Evolutionary conservation across 176 grass and related monocot genomes (phyloP).

Genomic region (Calamus simplicifolius): DNA sequence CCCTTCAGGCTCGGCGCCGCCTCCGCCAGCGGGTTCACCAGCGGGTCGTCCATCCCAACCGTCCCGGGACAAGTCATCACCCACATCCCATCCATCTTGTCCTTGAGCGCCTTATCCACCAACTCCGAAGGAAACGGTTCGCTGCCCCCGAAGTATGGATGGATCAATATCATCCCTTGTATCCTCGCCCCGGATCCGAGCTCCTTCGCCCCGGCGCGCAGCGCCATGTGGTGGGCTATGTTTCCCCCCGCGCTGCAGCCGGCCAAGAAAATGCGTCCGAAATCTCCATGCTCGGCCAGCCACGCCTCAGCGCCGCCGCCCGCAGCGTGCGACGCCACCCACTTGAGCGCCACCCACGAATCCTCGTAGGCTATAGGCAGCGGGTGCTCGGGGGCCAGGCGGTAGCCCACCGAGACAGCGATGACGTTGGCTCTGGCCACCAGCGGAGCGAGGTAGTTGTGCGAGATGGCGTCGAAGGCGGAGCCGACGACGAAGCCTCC

Average conservation of each 20-base stretch:
- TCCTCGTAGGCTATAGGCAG: too few species aligned
- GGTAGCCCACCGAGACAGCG: too few species aligned
- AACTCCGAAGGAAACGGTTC: constrained; percentile 35
- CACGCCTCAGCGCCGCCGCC: neutral
- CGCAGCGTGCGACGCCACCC: constrained; percentile 1
- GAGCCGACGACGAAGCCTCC: too few species aligned
- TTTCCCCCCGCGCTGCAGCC: neutral
- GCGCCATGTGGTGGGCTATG: constrained; percentile 5
- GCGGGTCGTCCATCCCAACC: constrained; percentile 36
- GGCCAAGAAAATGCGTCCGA: neutral
- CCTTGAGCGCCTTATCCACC: constrained; percentile 20
- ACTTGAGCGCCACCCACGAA: neutral
- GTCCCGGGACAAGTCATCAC: constrained; percentile 30
- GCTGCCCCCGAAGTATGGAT: constrained; percentile 68
- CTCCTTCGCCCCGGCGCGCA: neutral
- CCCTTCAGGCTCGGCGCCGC: constrained; percentile 27
- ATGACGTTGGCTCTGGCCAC: too few species aligned
- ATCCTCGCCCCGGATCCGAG: too few species aligned
- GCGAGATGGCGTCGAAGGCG: too few species aligned
- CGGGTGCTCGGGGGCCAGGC: too few species aligned
- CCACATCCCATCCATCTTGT: constrained; percentile 42
- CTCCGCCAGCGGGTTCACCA: constrained; percentile 33
- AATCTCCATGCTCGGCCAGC: constrained; percentile 1
- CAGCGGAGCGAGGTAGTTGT: too few species aligned
- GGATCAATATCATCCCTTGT: constrained; percentile 42